Evolutionary conservation across 176 grass and related monocot species (phyloP).

Genomic region (Calamus simplicifolius): DNA sequence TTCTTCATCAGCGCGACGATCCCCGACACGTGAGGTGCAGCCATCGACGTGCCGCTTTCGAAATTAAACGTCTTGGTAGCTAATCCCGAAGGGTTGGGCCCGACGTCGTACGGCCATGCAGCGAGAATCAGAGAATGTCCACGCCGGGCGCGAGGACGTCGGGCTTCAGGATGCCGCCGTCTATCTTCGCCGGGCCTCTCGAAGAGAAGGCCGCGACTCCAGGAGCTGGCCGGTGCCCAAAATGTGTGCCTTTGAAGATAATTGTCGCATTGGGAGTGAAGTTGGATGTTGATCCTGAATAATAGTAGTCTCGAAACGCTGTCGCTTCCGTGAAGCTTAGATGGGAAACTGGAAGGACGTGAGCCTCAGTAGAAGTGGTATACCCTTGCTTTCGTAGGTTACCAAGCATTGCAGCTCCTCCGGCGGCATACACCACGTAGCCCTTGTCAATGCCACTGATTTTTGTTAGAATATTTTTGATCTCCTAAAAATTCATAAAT

Average conservation of each 20-base stretch:
- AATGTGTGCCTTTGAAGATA: slow-evolving; percentile 31
- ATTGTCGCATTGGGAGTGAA: slow-evolving; percentile 24
- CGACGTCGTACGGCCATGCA: slow-evolving; percentile 31
- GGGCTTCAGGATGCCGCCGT: slow-evolving; percentile 50
- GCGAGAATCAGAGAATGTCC: slow-evolving; percentile 68
- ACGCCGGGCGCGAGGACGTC: slow-evolving; percentile 61
- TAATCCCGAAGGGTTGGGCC: slow-evolving; percentile 1
- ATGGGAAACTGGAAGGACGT: slow-evolving; percentile 27
- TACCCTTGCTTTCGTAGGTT: neutral
- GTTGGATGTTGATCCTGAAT: neutral
- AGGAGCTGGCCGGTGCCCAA: slow-evolving; percentile 35
- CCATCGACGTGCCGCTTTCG: slow-evolving; percentile 64
- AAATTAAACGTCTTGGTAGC: slow-evolving; percentile 25
- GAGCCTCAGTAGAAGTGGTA: slow-evolving; percentile 28
- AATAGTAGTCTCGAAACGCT: slow-evolving; percentile 22
- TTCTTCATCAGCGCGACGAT: slow-evolving; percentile 41
- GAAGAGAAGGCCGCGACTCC: slow-evolving; percentile 48
- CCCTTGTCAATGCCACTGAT: neutral
- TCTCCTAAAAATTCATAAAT: too few species aligned
- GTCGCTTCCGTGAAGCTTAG: slow-evolving; percentile 19
- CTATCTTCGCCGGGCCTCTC: slow-evolving; percentile 27
- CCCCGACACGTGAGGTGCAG: slow-evolving; percentile 51
- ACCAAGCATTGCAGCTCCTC: slow-evolving; percentile 4
- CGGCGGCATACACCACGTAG: neutral
- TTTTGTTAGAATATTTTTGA: too few species aligned